Evolutionary conservation across 148 eudicot species (phyloP), one percentile per base, ranked within the genome.

Genomic region (Tetragonia tetragonoides): DNA sequence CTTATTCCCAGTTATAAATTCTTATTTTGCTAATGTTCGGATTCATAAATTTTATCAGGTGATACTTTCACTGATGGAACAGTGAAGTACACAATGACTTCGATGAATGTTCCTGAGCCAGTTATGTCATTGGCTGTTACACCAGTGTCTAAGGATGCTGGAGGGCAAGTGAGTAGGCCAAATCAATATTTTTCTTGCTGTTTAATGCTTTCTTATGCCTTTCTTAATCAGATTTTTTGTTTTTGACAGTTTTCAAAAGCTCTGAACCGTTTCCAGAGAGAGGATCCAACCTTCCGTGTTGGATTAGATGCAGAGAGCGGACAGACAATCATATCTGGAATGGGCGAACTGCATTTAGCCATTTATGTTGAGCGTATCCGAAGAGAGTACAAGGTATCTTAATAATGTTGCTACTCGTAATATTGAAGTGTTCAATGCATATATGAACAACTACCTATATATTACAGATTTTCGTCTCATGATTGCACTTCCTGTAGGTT

Each of bases 31-130:
- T 70, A 49, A 70, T 70, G 54, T 23, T 12, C 56, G 4, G 40
- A 24, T 53, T 69, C 39, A 8, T 44, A 1, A 20, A 39, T 85
- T 74, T 65, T 79, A 66, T 39, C 87, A 93, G 99, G 99, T 28
- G 99, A 95, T 86, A 95, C 99, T 75, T 95, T 93, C 83, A 95
- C 97, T 20, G 94, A 95, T 82, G 97, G 97, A 61, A 84, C 90
- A 78, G 92, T 95, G 74, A 95, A 80, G 86, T 95, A 93, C 84
- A 95, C 99, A 77, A 95, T 95, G 99, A 95, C 99, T 49, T 93
- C 99, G 70, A 95, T 95, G 99, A 95, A 89, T 84, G 97, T 95
- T 77, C 99, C 97, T 20, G 97, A 95, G 83, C 99, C 97, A 59
- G 97, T 93, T 65, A 93, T 95, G 96, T 95, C 99, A 72, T 87